Base-by-base conservation (phyloP, 176 grass and related monocot genomes). In the Triticum turgidum region DNA sequence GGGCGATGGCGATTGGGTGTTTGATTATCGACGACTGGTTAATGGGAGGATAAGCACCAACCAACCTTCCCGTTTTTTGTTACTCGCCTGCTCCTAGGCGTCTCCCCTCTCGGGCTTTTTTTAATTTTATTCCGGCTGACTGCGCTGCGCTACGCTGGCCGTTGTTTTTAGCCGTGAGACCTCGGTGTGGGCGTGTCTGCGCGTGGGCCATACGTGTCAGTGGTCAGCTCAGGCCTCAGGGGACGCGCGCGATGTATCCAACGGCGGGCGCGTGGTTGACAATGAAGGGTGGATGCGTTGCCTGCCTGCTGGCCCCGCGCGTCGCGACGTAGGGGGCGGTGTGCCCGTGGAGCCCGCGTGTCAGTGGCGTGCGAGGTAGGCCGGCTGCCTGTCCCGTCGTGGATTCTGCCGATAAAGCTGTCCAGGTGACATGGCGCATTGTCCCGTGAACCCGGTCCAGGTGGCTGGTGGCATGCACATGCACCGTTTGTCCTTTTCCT, bases 361-460 rank as follows among this genome's bases (percentile, higher is more conserved):
- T 71, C 84, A 83, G 20, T 87, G 89, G 14, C 89, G 80, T 72
- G 88, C 73, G 5, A 24, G 15, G 83, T 30, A 52, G 74, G 71
- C 61, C 61, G 5, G 10, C 10, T 44, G 44, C 0, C 4, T 11
- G 5, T 51, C 61, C 61, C 37, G 5, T 56, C 22, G 6, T 35
- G 80, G 65, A 70, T 42, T 70, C 13, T 21, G 51, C 72, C 63
- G 12, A 54, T 30, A 20, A 65, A 83, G 7, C 64, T 7, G 73
- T 61, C 80, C 21, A 83, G 80, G 86, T 83, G 86, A 69, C 38
- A 52, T 52, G 11, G 49, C 17, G 72, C 45, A 54, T 18, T 54
- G 51, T 54, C 11, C 44, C 44, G 5, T 47, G 12, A 74, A 74
- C 44, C 71, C 21, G 38, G 21, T 47, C 22, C 69, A n/a, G 20